These are phyloP conservation scores for Stagonosporopsis vannaccii DNA, from an alignment of 2,329 filamentous ascomycete species.

Conservation along the genomic window DNA sequence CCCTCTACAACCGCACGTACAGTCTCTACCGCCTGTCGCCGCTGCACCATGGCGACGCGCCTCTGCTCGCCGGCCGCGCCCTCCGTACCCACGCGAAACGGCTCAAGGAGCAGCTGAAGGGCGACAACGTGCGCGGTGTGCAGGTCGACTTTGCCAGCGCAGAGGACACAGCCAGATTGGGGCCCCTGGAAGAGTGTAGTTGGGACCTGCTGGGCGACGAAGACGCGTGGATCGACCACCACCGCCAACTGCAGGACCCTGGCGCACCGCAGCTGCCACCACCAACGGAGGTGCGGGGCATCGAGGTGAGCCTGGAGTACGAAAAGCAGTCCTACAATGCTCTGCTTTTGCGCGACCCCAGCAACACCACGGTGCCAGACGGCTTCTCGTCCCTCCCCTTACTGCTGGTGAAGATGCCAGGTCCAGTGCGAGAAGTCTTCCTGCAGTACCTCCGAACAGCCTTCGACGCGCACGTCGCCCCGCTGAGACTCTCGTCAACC, in stretches of 20 bases:
- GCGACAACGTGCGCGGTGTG: constrained; percentile 57
- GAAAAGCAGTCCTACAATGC: constrained; percentile 59
- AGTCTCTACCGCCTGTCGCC: constrained; percentile 62
- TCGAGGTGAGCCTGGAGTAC: constrained; percentile 59
- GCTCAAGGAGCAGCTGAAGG: constrained; percentile 58
- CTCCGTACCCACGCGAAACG: constrained; percentile 57
- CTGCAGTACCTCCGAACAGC: constrained; percentile 57
- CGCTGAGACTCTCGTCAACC: constrained; percentile 53
- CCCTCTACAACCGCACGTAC: constrained; percentile 62
- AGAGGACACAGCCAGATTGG: constrained; percentile 54
- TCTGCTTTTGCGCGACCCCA: constrained; percentile 55
- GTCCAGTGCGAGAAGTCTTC: constrained; percentile 57
- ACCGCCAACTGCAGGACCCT: constrained; percentile 43
- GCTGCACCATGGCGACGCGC: constrained; percentile 56
- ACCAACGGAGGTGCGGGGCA: constrained; percentile 48
- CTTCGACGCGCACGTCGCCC: constrained; percentile 59
- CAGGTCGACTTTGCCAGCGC: constrained; percentile 50
- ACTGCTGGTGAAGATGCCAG: constrained; percentile 60
- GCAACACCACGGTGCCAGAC: constrained; percentile 35
- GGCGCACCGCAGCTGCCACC: constrained; percentile 39
- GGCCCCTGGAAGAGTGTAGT: constrained; percentile 56
- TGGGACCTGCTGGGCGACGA: constrained; percentile 56
- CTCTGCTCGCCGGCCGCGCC: constrained; percentile 46
- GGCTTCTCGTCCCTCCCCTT: constrained; percentile 59
- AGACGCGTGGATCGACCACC: constrained; percentile 49